Percentiles rank a stretch among this genome's conserved stretches.
These are phyloP conservation scores for Sphagnurus paluster DNA, from an alignment of 1,284 basidiomycete species.

Conservation along the genomic window DNA sequence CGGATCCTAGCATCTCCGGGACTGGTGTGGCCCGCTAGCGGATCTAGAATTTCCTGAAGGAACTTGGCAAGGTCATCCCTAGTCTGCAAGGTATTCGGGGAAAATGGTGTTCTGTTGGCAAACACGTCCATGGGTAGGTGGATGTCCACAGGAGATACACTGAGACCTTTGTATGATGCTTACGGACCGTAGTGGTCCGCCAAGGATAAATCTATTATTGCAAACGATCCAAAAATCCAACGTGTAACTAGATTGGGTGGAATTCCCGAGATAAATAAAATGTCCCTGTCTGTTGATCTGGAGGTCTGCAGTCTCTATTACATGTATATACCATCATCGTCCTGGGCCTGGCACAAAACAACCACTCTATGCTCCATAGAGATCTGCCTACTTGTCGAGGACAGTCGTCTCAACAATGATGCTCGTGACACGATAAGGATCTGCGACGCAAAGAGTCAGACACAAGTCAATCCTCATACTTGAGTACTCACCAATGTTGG, in stretches of 20 bases:
- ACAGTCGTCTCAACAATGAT: slow-evolving; percentile 94
- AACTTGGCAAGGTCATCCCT: slow-evolving; percentile 58
- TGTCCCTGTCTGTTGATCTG: slow-evolving; percentile 10
- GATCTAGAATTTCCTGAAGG: slow-evolving; percentile 61
- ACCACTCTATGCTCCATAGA: slow-evolving; percentile 3
- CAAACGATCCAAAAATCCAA: neutral
- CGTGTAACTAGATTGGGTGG: neutral
- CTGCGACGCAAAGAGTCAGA: slow-evolving; percentile 36
- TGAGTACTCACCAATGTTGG: slow-evolving; percentile 86
- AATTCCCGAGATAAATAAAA: slow-evolving; percentile 5
- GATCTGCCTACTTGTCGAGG: slow-evolving; percentile 52
- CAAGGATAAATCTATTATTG: too few species aligned
- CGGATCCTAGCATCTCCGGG: slow-evolving; percentile 72
- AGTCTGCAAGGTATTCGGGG: slow-evolving; percentile 59
- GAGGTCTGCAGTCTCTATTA: slow-evolving; percentile 8
- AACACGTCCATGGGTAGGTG: slow-evolving; percentile 32
- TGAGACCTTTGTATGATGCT: too few species aligned
- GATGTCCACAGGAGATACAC: too few species aligned
- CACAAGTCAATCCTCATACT: too few species aligned
- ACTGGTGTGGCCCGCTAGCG: slow-evolving; percentile 68
- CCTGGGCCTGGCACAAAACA: slow-evolving; percentile 3
- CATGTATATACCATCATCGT: slow-evolving; percentile 1
- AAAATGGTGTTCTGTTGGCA: slow-evolving; percentile 41
- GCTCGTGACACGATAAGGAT: slow-evolving; percentile 85
- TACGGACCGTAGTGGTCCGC: slow-evolving; percentile 11